A percentile compares a stretch with the other conserved stretches of the same genome.
phyloP scores from a whole-genome alignment of 2,329 filamentous ascomycete species.

The Trichoderma citrinoviride region DNA sequence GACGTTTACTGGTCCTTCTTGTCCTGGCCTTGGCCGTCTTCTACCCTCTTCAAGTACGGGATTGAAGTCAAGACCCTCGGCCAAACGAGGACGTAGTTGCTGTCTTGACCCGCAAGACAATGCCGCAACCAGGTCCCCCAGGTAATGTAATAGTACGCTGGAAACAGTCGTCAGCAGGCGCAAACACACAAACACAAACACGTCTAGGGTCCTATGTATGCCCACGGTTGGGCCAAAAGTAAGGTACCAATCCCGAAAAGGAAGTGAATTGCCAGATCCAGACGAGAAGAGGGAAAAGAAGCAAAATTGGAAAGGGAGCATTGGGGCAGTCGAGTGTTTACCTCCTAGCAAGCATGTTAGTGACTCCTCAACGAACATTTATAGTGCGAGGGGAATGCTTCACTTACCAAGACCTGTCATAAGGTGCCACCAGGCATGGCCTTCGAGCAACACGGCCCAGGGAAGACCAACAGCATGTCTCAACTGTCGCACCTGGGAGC shows the following conservation, averaged over 20 bases:
- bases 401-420: slow-evolving; percentile 69
- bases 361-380: not conserved
- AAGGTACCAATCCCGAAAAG: not conserved
- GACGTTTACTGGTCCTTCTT: not conserved
- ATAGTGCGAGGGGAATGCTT: not conserved
- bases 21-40: not conserved
- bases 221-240: too few species aligned
- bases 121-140: slow-evolving; percentile 82
- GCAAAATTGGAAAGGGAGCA: too few species aligned
- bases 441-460: slow-evolving; percentile 70
- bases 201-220: too few species aligned
- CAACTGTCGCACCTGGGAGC: slow-evolving; percentile 61
- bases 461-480: slow-evolving; percentile 69
- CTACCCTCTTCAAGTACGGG: slow-evolving; percentile 41
- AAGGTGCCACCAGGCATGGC: slow-evolving; percentile 65
- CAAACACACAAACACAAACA: slow-evolving; percentile 5
- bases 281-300: not conserved
- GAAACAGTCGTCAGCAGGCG: slow-evolving; percentile 23
- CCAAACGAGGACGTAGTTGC: slow-evolving; percentile 71
- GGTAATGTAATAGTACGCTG: slow-evolving; percentile 76
- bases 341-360: not conserved
- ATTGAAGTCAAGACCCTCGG: slow-evolving; percentile 56
- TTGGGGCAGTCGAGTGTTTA: not conserved
- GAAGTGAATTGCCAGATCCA: not conserved
- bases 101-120: slow-evolving; percentile 69